Evolutionary conservation across 257 asterid species (phyloP), one percentile per base, ranked within the genome.

Genomic region (Verbena officinalis): DNA sequence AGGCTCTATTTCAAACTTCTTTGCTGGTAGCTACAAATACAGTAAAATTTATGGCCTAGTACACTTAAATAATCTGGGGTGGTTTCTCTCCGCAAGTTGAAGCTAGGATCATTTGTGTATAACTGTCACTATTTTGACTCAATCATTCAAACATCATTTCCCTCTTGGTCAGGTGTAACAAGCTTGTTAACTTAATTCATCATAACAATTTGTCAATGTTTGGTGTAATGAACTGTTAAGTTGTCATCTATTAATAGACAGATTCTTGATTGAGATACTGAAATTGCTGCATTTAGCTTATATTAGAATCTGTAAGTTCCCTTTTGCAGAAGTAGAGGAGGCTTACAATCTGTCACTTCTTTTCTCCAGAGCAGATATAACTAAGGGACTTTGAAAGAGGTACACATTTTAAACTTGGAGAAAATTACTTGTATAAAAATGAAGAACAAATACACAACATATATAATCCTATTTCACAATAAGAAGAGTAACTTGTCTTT

Each of bases 381-480:
- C n/a, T n/a, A n/a, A n/a, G n/a, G n/a, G n/a, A n/a, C n/a, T n/a
- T n/a, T n/a, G n/a, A n/a, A n/a, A n/a, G n/a, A n/a, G n/a, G n/a
- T n/a, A n/a, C 33, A 27, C 5, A 27, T 5, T 27, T 27, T 27
- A 5, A 27, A 27, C 4, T 27, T 27, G 33, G 12, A 48, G 54
- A 48, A 48, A 48, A 48, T 48, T 16, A 48, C 20, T 5, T 27
- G 33, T 27, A 27, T 27, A 42, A 7, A 46, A 13, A 19, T 1
- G 1, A 20, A 12, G 3, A 21, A 17, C 1, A 12, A 11, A n/a
- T 9, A 30, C 4, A 34, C 20, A 20, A 9, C 65, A 45, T 48
- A 55, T 66, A 64, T 34, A 20, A 39, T 44, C 14, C 4, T 44
- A 64, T 13, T 39, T 2, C n/a, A 65, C 70, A 66, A 55, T 40